Conservation (phyloP, 805 yeast genomes). For the Sungouiozyma intestinalis region DNA sequence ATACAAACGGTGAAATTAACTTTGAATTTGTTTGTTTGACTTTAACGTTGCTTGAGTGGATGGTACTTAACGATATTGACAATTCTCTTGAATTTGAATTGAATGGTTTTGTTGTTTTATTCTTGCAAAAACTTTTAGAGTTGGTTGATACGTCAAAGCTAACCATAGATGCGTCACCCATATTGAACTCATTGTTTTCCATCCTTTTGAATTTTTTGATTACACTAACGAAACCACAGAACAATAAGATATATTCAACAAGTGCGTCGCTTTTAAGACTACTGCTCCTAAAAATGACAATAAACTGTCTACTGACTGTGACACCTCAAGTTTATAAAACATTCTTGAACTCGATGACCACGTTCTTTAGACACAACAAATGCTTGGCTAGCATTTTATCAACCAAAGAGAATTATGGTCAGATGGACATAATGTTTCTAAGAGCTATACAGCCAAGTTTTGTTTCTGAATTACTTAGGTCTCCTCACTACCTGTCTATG, state of each 20-base stretch:
- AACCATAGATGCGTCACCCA: constrained; percentile 15
- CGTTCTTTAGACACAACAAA: not conserved
- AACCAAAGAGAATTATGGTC: not conserved
- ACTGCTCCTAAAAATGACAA: constrained; percentile 30
- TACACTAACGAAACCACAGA: constrained; percentile 26
- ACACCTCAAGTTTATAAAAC: not conserved
- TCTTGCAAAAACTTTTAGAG: constrained; percentile 19
- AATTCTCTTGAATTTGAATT: constrained; percentile 30
- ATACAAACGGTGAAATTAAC: constrained; percentile 18
- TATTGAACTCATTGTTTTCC: constrained; percentile 14
- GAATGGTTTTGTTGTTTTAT: constrained; percentile 20
- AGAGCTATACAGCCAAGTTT: not conserved
- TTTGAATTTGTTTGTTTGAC: constrained; percentile 36
- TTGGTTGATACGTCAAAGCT: constrained; percentile 15
- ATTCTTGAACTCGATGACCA: not conserved
- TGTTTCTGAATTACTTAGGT: not conserved
- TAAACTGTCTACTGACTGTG: constrained; percentile 7
- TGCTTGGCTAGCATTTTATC: not conserved
- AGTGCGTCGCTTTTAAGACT: constrained; percentile 26
- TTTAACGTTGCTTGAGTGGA: constrained; percentile 30
- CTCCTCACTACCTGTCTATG: not conserved
- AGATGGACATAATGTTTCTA: not conserved
- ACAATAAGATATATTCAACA: constrained; percentile 22
- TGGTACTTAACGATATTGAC: constrained; percentile 27
- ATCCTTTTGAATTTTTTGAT: constrained; percentile 22